phyloP scores from a whole-genome alignment of 495 filamentous ascomycete species.

The Lindgomyces ingoldianus region DNA sequence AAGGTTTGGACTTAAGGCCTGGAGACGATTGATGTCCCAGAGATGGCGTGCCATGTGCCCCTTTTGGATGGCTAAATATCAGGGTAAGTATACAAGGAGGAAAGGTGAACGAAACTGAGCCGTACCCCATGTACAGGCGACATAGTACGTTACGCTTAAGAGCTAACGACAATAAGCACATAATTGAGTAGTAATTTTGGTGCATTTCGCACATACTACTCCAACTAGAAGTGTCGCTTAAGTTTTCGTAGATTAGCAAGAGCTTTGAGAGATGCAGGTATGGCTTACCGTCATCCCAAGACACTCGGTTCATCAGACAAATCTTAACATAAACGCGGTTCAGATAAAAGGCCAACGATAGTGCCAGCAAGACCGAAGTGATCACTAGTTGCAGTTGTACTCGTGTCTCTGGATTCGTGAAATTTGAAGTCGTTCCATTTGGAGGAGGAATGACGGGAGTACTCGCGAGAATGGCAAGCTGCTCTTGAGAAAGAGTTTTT shows the following conservation, averaged over 20 bases:
- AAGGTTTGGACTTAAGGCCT: not conserved
- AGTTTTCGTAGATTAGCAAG: not conserved
- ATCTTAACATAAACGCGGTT: constrained; percentile 15
- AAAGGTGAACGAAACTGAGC: no score
- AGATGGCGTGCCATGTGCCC: not conserved
- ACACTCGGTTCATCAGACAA: constrained; percentile 1
- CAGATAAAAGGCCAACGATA: not conserved
- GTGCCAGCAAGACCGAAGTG: not conserved
- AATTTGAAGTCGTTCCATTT: constrained; percentile 4
- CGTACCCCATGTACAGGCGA: not conserved
- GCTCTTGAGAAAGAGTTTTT: no score
- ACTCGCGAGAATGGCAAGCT: no score
- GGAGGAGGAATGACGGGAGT: constrained; percentile 1
- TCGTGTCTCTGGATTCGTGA: not conserved
- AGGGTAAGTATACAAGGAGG: no score
- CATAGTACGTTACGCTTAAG: not conserved
- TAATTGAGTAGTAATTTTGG: not conserved
- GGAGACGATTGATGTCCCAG: constrained; percentile 8
- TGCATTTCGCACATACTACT: not conserved
- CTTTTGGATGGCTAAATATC: not conserved
- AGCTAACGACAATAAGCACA: no score
- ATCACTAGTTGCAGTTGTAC: not conserved
- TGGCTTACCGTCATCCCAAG: constrained; percentile 15
- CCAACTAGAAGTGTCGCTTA: not conserved
- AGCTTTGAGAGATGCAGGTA: not conserved